Percentiles rank a stretch among this genome's conserved stretches.
These are phyloP conservation scores for Apiotrichum gracile DNA, from an alignment of 1,284 basidiomycete genomes.

Conservation along the genomic window DNA sequence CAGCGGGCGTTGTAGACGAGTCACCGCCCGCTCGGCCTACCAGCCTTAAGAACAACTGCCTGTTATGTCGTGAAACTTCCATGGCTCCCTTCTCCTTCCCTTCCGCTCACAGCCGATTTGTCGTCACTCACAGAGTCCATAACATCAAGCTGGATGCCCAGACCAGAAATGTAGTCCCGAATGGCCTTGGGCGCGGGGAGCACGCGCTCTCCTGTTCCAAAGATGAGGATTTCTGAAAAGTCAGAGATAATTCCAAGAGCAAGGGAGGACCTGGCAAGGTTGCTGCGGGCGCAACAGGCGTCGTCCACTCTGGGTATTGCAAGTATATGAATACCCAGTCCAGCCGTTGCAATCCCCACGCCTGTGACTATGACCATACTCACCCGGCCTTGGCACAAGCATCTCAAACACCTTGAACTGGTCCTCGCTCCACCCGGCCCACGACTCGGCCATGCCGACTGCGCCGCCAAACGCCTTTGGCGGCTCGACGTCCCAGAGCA, in stretches of 20 bases:
- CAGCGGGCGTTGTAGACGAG: no score
- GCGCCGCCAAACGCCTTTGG: conserved; percentile 50
- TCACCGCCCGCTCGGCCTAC: no score
- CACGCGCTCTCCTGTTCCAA: conserved; percentile 76
- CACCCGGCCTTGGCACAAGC: conserved; percentile 78
- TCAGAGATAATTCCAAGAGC: not conserved
- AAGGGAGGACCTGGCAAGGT: not conserved
- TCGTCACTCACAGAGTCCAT: conserved; percentile 74
- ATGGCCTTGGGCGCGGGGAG: conserved; percentile 66
- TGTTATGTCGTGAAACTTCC: no score
- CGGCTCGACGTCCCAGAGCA: conserved; percentile 80
- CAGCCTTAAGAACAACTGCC: no score
- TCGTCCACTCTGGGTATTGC: no score
- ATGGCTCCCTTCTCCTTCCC: no score
- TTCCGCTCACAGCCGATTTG: no score
- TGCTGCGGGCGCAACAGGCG: no score
- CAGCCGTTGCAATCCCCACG: not conserved
- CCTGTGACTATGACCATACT: conserved; percentile 25
- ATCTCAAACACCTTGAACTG: conserved; percentile 75
- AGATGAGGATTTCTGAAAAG: conserved; percentile 70
- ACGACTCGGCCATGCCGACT: conserved; percentile 32
- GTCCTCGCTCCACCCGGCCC: conserved; percentile 60
- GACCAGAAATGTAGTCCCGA: conserved; percentile 61
- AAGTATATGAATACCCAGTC: no score
- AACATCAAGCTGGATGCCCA: conserved; percentile 87